Base-by-base conservation (phyloP, 192 early-diverging fungal species). In the Phycomyces blakesleeanus region DNA sequence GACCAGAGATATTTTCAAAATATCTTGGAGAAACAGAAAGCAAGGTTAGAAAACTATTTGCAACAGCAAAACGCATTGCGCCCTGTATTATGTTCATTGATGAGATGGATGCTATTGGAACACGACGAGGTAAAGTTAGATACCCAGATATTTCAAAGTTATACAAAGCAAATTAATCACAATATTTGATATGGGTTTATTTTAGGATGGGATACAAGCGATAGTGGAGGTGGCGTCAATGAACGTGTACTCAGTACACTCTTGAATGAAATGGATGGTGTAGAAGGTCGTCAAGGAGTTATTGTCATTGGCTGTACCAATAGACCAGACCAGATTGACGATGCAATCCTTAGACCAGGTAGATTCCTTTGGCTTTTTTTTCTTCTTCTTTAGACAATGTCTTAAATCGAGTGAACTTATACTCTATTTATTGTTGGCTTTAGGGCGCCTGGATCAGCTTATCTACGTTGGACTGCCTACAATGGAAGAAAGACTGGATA, bases 211-310 rank as follows among this genome's bases (percentile, higher is more conserved):
- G 75, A 80, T 25, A 44, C 58, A 64, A 68, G 83, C 57, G 80
- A 78, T 27, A 80, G 80, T 16, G 73, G 81, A 21, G 91, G 89
- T n/a, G 85, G 93, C 0, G 89, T 95, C 0, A 89, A 89, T 68
- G 91, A 96, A 64, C 85, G 95, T 16, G 85, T 98, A 1, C 79
- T 99, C 11, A 95, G 92, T 53, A 93, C 95, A 9, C 70, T 99
- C 9, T 80, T 99, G 42, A 99, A 99, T 67, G 97, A 99, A 74
- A 95, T 99, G 89, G 97, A 99, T 71, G 97, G 97, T 34, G 90
- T 99, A 15, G 91, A 97, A 61, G 82, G 78, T 18, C 84, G 89
- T 24, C 83, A 85, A 15, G 84, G 86, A 0, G 93, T 99, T 3
- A 77, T 98, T 44, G 88, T 96, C 1, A 82, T 99, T 27, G 93